These are phyloP conservation scores for Hippophae gyantsensis DNA, from an alignment of 306 rosid species.

Conservation along the genomic window DNA sequence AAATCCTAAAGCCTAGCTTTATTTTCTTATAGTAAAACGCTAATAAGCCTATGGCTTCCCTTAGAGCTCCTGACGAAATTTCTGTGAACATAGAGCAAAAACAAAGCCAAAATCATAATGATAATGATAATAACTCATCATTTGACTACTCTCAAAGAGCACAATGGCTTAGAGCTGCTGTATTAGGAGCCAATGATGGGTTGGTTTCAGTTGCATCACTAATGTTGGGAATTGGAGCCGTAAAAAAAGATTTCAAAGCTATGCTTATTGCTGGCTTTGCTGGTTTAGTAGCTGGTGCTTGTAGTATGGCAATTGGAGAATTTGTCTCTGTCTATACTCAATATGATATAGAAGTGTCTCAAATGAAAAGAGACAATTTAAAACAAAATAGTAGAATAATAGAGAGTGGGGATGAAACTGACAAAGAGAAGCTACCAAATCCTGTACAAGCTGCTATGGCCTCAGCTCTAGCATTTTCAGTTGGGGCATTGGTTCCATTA, in stretches of 20 bases:
- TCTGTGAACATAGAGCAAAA: conserved; percentile 19
- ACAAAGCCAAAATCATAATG: conserved; percentile 9
- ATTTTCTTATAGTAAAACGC: background rate
- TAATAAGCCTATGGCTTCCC: conserved; percentile 33
- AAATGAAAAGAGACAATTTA: conserved; percentile 26
- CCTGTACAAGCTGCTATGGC: conserved; percentile 50
- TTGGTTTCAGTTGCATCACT: conserved; percentile 43
- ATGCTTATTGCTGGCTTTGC: conserved; percentile 53
- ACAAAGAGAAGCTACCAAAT: conserved; percentile 30
- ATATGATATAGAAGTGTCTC: conserved; percentile 39
- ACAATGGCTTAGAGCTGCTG: conserved; percentile 45
- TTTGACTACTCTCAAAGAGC: conserved; percentile 37
- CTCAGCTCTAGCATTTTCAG: conserved; percentile 44
- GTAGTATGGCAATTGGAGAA: conserved; percentile 59
- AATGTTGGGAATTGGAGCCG: conserved; percentile 57
- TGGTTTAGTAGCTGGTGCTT: conserved; percentile 47
- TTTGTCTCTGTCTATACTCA: conserved; percentile 49
- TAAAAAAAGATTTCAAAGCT: conserved; percentile 28
- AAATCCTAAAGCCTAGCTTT: conserved; percentile 5
- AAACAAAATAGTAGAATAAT: background rate
- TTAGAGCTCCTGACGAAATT: conserved; percentile 19
- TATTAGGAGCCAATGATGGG: conserved; percentile 55
- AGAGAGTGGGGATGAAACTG: conserved; percentile 7
- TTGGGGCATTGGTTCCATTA: conserved; percentile 44
- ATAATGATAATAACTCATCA: conserved; percentile 3